These are phyloP conservation scores for Phytophthora syringae DNA, from an alignment of 352 stramenopile genomes.

Conservation along the genomic window DNA sequence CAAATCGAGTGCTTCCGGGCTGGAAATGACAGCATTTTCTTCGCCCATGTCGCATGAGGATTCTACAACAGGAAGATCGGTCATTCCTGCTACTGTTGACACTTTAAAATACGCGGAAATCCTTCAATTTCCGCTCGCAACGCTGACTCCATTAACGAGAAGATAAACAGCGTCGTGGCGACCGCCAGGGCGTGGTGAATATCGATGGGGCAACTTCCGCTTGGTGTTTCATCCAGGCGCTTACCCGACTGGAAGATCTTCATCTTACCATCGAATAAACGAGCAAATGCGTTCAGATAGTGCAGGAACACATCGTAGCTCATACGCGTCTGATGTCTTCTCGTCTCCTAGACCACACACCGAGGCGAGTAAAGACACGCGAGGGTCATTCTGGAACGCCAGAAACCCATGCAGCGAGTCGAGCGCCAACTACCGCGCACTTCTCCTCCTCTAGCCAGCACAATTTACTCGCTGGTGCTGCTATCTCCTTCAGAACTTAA, in stretches of 20 bases:
- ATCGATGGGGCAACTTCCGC: conserved; percentile 57
- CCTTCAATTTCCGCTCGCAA: conserved; percentile 45
- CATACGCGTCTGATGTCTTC: conserved; percentile 15
- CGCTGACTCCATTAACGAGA: conserved; percentile 39
- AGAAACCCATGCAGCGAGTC: conserved; percentile 53
- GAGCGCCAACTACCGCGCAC: conserved; percentile 55
- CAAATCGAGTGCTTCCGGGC: conserved; percentile 17
- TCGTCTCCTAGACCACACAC: conserved; percentile 47
- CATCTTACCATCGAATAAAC: conserved; percentile 74
- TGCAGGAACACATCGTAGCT: conserved; percentile 75
- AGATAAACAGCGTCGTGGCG: conserved; percentile 51
- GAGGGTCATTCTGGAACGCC: conserved; percentile 50
- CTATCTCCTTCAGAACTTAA: conserved; percentile 8
- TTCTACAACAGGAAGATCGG: neutral
- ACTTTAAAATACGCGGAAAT: conserved; percentile 29
- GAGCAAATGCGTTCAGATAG: conserved; percentile 65
- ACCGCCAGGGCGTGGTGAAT: conserved; percentile 37
- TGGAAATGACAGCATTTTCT: conserved; percentile 3
- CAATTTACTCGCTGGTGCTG: conserved; percentile 19
- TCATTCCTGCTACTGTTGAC: conserved; percentile 1
- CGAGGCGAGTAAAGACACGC: conserved; percentile 67
- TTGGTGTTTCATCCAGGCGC: conserved; percentile 60
- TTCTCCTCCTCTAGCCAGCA: conserved; percentile 27
- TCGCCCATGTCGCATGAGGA: conserved; percentile 6
- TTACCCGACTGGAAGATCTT: conserved; percentile 71